Conservation (phyloP, 441 rosid genomes). For the Populus hybrid region DNA sequence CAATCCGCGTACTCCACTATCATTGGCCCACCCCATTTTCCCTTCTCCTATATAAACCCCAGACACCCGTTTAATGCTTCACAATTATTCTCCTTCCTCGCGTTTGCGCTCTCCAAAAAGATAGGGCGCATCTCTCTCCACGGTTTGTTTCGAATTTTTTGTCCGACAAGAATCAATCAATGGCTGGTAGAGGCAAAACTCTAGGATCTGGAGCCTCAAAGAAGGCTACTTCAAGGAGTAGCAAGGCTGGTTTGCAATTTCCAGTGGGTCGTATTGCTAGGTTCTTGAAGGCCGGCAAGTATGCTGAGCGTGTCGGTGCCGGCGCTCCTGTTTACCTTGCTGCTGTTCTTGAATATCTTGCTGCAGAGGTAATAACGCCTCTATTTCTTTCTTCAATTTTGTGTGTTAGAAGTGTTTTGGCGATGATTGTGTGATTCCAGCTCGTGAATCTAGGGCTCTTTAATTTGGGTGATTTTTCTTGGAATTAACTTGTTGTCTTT, state of each 20-base stretch:
- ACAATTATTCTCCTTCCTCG: neutral
- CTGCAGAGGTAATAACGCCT: slow-evolving; percentile 59
- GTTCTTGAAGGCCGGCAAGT: slow-evolving; percentile 92
- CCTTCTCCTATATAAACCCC: slow-evolving; percentile 22
- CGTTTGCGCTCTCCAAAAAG: neutral
- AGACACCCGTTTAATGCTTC: too few relatives aligned
- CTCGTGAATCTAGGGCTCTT: slow-evolving; percentile 27
- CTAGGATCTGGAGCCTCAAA: slow-evolving; percentile 80
- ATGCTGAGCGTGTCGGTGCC: slow-evolving; percentile 96
- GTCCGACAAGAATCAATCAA: slow-evolving; percentile 4
- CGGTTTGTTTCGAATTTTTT: neutral
- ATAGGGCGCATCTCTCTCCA: too few relatives aligned
- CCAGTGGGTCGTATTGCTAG: slow-evolving; percentile 97
- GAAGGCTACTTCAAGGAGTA: slow-evolving; percentile 93
- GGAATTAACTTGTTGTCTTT: neutral
- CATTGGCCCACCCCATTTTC: slow-evolving; percentile 31
- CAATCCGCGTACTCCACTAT: slow-evolving; percentile 40
- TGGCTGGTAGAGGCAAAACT: slow-evolving; percentile 95
- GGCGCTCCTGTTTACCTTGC: slow-evolving; percentile 98
- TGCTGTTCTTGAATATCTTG: slow-evolving; percentile 87
- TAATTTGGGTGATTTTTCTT: neutral
- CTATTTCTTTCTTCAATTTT: neutral
- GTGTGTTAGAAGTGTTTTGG: neutral
- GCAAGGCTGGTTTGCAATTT: slow-evolving; percentile 93
- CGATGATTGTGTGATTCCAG: neutral